Evolutionary conservation across 495 filamentous ascomycete genomes (phyloP), one percentile per base, ranked within the genome.

Genomic region (Aspergillus kassunensis): DNA sequence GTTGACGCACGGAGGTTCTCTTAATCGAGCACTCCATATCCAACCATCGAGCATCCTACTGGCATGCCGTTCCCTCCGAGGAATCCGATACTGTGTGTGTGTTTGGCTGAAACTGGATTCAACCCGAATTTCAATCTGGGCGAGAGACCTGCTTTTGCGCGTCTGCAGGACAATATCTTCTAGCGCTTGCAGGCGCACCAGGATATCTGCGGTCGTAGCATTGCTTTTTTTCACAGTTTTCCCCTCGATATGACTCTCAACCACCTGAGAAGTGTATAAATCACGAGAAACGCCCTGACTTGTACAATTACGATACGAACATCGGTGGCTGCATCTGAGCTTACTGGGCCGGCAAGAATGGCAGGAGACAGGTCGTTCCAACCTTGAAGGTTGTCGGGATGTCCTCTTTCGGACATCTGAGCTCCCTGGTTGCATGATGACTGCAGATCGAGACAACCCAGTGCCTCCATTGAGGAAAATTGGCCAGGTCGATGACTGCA

Each of bases 331-430:
- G 52, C 75, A 77, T 47, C 66, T 66, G 23, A 77, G 45, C 64
- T 78, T 78, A 35, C 75, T 70, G 42, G 65, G 66, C 36, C 75
- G 74, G 53, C 73, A 78, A 30, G 59, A 67, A 19, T 69, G 61
- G 41, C 75, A 78, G 1, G 71, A 65, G 3, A 69, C 62, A 2
- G 64, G 64, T 2, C 64, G 58, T 6, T 58, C 60, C n/a, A n/a
- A n/a, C n/a, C n/a, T n/a, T n/a, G n/a, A n/a, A n/a, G n/a, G n/a
- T n/a, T 27, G 24, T 0, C 62, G 64, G n/a, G 58, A 53, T 15
- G 50, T 23, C 16, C 21, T 56, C 34, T 40, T 40, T 21, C 16
- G 4, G 37, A 40, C 12, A 21, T 9, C 12, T 21, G 20, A 40
- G 11, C 18, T 21, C 9, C 7, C 37, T 23, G 19, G 6, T 4